Conservation (phyloP, 805 yeast species). For the Suhomyces faveliae region DNA sequence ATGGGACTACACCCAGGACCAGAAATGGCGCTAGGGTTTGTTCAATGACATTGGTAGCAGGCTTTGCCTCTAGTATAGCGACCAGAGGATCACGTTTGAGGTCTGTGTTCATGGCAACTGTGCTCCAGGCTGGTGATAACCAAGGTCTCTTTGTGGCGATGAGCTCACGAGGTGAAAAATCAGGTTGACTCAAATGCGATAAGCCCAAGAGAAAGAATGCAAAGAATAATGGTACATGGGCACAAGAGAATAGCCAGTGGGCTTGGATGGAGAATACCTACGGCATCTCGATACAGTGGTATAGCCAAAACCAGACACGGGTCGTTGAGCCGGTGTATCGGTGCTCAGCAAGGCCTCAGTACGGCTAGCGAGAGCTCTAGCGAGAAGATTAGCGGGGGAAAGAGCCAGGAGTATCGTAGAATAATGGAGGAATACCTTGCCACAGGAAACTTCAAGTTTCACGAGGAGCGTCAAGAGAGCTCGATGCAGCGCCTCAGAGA, state of each 20-base stretch:
- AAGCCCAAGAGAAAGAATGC: neutral
- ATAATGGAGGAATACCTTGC: neutral
- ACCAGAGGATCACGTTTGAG: neutral
- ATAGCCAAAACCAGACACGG: neutral
- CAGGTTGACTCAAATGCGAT: neutral
- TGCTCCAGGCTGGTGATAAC: neutral
- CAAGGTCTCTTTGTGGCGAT: neutral
- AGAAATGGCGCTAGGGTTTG: neutral
- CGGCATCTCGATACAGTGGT: neutral
- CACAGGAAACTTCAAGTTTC: neutral
- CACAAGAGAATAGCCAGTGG: neutral
- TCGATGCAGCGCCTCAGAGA: constrained; percentile 2
- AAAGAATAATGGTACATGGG: neutral
- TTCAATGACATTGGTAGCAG: constrained; percentile 9
- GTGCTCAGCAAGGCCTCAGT: neutral
- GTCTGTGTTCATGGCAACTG: neutral
- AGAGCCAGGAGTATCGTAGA: neutral
- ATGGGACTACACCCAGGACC: neutral
- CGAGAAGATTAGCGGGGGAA: neutral
- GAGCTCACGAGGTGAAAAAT: constrained; percentile 1
- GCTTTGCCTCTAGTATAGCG: constrained; percentile 4
- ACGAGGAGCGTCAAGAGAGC: neutral
- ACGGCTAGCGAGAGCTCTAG: neutral
- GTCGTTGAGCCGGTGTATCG: neutral
- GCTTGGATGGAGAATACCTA: too few species aligned